phyloP scores from a whole-genome alignment of 805 yeast genomes.

The Lipomyces orientalis region DNA sequence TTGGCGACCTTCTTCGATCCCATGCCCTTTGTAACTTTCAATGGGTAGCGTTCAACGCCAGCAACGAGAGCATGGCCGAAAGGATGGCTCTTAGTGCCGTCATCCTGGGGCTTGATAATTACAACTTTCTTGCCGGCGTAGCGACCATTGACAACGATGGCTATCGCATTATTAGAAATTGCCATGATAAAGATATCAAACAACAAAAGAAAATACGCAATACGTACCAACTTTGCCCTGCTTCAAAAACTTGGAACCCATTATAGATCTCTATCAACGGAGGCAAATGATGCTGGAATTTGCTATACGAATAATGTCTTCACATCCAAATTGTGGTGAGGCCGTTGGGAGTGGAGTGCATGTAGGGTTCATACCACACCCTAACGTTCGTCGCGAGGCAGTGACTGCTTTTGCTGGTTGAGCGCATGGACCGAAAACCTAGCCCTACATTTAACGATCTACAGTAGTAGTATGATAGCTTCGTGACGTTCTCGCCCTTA shows the following conservation, averaged over 20 bases:
- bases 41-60: slow-evolving; percentile 98
- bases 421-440: too few relatives aligned
- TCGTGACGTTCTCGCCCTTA: too few relatives aligned
- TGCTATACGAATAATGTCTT: not conserved
- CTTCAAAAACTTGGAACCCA: slow-evolving; percentile 87
- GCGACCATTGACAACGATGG: slow-evolving; percentile 99
- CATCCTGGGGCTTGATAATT: slow-evolving; percentile 97
- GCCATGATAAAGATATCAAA: not conserved
- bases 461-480: too few relatives aligned
- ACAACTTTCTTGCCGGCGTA: slow-evolving; percentile 99
- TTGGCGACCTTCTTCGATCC: slow-evolving; percentile 95
- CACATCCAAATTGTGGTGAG: not conserved
- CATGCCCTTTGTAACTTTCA: slow-evolving; percentile 92
- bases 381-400: not conserved
- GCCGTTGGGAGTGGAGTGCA: not conserved
- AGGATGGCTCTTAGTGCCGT: slow-evolving; percentile 97
- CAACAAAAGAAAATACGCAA: not conserved
- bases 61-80: slow-evolving; percentile 99
- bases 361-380: not conserved
- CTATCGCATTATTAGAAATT: slow-evolving; percentile 47
- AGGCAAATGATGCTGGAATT: not conserved
- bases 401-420: too few relatives aligned
- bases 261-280: slow-evolving; percentile 24
- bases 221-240: slow-evolving; percentile 99
- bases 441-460: too few relatives aligned